Conservation (phyloP, 768 basidiomycete genomes). For the Lentinula guzmanii region DNA sequence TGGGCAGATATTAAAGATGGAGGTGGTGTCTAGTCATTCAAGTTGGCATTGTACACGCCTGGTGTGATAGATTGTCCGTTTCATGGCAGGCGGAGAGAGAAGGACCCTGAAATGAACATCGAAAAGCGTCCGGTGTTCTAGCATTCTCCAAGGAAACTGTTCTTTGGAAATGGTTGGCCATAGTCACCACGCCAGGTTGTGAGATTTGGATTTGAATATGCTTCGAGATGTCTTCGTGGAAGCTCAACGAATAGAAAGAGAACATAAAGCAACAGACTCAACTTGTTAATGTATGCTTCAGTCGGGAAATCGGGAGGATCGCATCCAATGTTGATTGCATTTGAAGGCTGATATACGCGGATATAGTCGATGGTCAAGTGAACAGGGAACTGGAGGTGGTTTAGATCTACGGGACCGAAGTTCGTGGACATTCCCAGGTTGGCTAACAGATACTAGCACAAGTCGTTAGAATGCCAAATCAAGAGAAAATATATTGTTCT, state of each 20-base stretch:
- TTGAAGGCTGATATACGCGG: constrained; percentile 61
- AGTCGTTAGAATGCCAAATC: not conserved
- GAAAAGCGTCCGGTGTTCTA: constrained; percentile 4
- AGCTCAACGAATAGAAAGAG: constrained; percentile 18
- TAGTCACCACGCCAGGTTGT: constrained; percentile 37
- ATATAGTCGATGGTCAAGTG: constrained; percentile 60
- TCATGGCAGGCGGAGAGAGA: not conserved
- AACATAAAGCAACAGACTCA: constrained; percentile 14
- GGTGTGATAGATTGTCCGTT: not conserved
- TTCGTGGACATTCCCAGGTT: constrained; percentile 52
- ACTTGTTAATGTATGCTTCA: constrained; percentile 52
- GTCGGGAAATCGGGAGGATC: constrained; percentile 60
- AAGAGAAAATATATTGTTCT: constrained; percentile 10
- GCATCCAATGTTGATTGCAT: constrained; percentile 54
- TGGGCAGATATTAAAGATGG: not conserved
- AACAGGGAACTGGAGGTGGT: constrained; percentile 43
- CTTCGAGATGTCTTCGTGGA: constrained; percentile 43
- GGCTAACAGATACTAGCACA: constrained; percentile 55
- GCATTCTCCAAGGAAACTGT: constrained; percentile 24
- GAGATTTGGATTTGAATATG: constrained; percentile 56
- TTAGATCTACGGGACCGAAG: constrained; percentile 50
- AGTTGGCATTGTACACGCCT: not conserved
- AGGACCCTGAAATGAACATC: not conserved
- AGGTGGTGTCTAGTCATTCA: not conserved
- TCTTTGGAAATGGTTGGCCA: constrained; percentile 52